A percentile compares a stretch with the other conserved stretches of the same genome.
Evolutionary conservation across 768 basidiomycete genomes (phyloP).

Genomic region (Trametes maxima): DNA sequence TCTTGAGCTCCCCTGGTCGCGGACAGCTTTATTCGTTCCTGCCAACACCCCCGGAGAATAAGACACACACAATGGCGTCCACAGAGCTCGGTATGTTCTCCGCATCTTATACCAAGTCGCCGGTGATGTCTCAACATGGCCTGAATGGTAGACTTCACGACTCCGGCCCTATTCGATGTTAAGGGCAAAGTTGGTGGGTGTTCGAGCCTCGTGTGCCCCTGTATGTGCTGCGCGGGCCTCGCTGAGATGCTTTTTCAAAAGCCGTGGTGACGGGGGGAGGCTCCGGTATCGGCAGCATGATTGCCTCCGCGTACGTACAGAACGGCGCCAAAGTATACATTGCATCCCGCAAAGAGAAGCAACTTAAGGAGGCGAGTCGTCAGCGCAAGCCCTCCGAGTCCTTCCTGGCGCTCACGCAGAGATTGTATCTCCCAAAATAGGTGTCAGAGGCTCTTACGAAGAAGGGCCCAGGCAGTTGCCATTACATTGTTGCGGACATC

Average conservation of each 20-base stretch:
- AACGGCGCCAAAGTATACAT: slow-evolving; percentile 92
- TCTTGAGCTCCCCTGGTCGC: not conserved
- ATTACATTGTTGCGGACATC: slow-evolving; percentile 77
- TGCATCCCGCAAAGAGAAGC: slow-evolving; percentile 79
- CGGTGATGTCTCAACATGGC: not conserved
- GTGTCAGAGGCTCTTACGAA: slow-evolving; percentile 58
- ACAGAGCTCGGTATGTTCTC: not conserved
- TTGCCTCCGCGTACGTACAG: slow-evolving; percentile 78
- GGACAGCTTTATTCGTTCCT: not conserved
- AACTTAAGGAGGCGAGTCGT: slow-evolving; percentile 66
- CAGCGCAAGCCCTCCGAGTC: not conserved
- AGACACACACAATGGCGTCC: not conserved
- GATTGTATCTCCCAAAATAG: slow-evolving; percentile 42
- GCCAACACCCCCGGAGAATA: not conserved
- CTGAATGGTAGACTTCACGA: slow-evolving; percentile 47
- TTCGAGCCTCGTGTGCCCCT: not conserved
- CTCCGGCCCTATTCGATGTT: slow-evolving; percentile 62
- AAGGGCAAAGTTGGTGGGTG: slow-evolving; percentile 66
- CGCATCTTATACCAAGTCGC: too few relatives aligned
- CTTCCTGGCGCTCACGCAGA: slow-evolving; percentile 1
- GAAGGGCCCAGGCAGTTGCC: slow-evolving; percentile 57
- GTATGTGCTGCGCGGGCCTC: not conserved
- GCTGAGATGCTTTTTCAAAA: slow-evolving; percentile 27
- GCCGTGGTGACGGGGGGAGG: slow-evolving; percentile 85
- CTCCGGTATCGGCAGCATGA: slow-evolving; percentile 83